Conservation (phyloP, 306 rosid species). For the Vigna radiata region DNA sequence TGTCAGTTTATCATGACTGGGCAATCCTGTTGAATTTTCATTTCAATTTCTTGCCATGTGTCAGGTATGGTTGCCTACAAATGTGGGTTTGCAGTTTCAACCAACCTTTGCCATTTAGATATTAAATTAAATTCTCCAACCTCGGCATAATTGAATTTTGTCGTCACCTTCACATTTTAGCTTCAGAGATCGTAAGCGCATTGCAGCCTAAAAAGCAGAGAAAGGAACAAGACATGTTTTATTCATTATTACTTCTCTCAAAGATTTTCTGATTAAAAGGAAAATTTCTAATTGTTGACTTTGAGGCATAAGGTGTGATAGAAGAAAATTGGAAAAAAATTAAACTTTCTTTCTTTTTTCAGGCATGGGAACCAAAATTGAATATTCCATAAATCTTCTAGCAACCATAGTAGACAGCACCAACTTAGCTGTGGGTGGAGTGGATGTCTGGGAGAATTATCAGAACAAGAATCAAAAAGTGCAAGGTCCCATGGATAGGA, state of each 20-base stretch:
- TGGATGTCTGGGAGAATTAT: conserved; percentile 74
- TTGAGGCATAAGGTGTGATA: not conserved
- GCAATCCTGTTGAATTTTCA: conserved; percentile 6
- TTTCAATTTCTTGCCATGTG: conserved; percentile 31
- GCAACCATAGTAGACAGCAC: conserved; percentile 57
- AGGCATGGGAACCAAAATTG: conserved; percentile 92
- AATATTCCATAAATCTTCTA: conserved; percentile 67
- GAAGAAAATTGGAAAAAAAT: not conserved
- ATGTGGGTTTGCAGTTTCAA: conserved; percentile 8
- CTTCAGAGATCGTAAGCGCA: conserved; percentile 49
- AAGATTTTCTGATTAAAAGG: not conserved
- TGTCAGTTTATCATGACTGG: conserved; percentile 34
- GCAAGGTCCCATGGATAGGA: conserved; percentile 62
- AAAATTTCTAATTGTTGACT: conserved; percentile 4
- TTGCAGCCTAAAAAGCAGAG: conserved; percentile 38
- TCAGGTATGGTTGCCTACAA: conserved; percentile 32
- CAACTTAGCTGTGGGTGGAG: conserved; percentile 57
- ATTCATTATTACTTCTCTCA: conserved; percentile 30
- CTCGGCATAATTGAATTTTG: conserved; percentile 53
- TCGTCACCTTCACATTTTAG: conserved; percentile 54
- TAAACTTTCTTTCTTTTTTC: conserved; percentile 33
- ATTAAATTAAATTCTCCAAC: conserved; percentile 47
- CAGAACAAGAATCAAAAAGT: conserved; percentile 47
- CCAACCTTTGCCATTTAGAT: conserved; percentile 45
- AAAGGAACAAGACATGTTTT: conserved; percentile 1